phyloP scores from a whole-genome alignment of 2,329 filamentous ascomycete species.

The Colletotrichum sp. region DNA sequence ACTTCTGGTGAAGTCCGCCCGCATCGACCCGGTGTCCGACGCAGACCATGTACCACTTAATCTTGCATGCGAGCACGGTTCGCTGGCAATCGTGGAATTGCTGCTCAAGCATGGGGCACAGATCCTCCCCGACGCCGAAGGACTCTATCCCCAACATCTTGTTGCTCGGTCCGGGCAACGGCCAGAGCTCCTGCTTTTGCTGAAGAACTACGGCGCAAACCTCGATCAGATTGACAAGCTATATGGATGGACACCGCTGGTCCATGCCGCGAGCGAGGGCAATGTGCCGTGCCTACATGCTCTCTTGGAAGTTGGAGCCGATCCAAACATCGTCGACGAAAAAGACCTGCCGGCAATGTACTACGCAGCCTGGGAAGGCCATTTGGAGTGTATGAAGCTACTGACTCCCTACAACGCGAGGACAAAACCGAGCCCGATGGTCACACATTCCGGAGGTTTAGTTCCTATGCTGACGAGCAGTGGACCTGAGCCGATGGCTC shows the following conservation, averaged over 20 bases:
- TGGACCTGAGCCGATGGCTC: constrained; percentile 64
- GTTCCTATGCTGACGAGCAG: constrained; percentile 52
- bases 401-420: constrained; percentile 66
- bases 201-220: constrained; percentile 87
- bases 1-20: constrained; percentile 78
- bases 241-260: constrained; percentile 96
- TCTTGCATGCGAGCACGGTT: constrained; percentile 92
- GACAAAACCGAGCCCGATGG: constrained; percentile 47
- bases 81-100: constrained; percentile 81
- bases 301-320: constrained; percentile 78
- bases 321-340: constrained; percentile 84
- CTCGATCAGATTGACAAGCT: constrained; percentile 93
- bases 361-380: constrained; percentile 97
- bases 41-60: constrained; percentile 94
- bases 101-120: constrained; percentile 80
- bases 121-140: constrained; percentile 94
- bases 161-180: constrained; percentile 88
- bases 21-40: constrained; percentile 84
- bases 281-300: constrained; percentile 87
- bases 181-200: constrained; percentile 77
- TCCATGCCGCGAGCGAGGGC: constrained; percentile 95
- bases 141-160: constrained; percentile 94
- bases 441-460: constrained; percentile 45
- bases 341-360: constrained; percentile 96
- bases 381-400: constrained; percentile 91